Base-by-base conservation (phyloP, 805 yeast species). In the Suhomyces kilbournensis region DNA sequence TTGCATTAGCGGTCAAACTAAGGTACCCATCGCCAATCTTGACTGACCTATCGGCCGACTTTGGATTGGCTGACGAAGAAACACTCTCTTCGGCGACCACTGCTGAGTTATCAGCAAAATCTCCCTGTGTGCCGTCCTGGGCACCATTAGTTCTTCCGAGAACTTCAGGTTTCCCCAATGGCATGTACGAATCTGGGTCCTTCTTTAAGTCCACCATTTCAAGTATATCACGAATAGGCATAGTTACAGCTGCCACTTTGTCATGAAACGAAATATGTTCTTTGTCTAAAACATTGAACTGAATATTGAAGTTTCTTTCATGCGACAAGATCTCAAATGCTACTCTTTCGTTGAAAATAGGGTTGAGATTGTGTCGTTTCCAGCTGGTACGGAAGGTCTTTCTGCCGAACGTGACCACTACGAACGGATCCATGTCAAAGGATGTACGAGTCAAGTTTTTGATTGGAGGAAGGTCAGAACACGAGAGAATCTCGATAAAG, bases 351-450 rank as follows among this genome's bases (percentile, higher is more conserved):
- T 90, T 84, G 70, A 84, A 93, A 0, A 84, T 77, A 0, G 99
- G 99, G 50, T 85, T 85, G 48, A 90, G 68, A 1, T 90, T 86
- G 66, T 93, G 97, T 20, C 88, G 80, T 58, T 85, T 80, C 84
- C 91, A 86, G 9, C 91, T 84, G 0, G 97, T 91, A 58, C 96
- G 81, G 67, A 82, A 93, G 0, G 93, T 90, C 58, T 86, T 86
- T 60, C 88, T 85, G 8, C 97, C 97, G 67, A 93, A 90, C 0
- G 97, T 85, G 1, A 90, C 85, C 17, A 93, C 90, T 2, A 93
- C 93, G 70, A 93, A 94, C 2, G 98, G 98, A 64, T 94, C 99
- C 96, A 94, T 90, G 67, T 91, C 97, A 63, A 88, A 93, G 1
- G 92, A 85, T 20, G 90, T 82, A 8, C 91, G 74, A 0, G 88